Conservation (phyloP, 257 asterid genomes). For the Linderniella brevidens region DNA sequence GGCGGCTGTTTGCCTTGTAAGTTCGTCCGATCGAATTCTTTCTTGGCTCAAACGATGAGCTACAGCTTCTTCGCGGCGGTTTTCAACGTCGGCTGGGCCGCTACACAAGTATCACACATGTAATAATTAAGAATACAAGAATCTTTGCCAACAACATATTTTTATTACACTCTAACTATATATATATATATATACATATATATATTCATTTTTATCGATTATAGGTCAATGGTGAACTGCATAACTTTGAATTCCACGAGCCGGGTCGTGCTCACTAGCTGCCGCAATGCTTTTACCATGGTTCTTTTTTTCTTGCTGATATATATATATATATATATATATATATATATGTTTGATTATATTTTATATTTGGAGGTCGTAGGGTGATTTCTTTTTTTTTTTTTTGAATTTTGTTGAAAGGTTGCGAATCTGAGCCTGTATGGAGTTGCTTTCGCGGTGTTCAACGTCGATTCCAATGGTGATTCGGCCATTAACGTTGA, state of each 20-base stretch:
- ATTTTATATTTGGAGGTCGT: constrained; percentile 3
- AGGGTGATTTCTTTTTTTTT: constrained; percentile 7
- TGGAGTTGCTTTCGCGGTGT: constrained; percentile 59
- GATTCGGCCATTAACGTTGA: constrained; percentile 34
- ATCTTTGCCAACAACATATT: too few relatives aligned
- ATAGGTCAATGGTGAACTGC: constrained; percentile 98
- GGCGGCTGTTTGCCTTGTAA: constrained; percentile 92
- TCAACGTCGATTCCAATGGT: constrained; percentile 25
- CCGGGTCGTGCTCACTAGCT: constrained; percentile 88
- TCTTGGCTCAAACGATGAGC: constrained; percentile 37
- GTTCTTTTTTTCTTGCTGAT: constrained; percentile 20
- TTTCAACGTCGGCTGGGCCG: constrained; percentile 93
- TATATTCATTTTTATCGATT: constrained; percentile 9
- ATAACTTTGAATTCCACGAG: constrained; percentile 77
- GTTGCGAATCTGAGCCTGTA: constrained; percentile 82
- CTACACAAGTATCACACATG: constrained; percentile 97
- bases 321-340: too few relatives aligned
- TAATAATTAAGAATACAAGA: constrained; percentile 9
- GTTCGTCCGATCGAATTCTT: constrained; percentile 46
- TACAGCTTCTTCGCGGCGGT: constrained; percentile 76
- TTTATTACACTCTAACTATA: not conserved
- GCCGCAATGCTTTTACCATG: constrained; percentile 92
- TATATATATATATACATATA: not conserved
- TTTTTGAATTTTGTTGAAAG: constrained; percentile 18
- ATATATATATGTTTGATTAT: not conserved